A percentile compares a stretch with the other conserved stretches of the same genome.
phyloP scores from a whole-genome alignment of 192 early-diverging fungal species.

The Rhizophagus clarus region DNA sequence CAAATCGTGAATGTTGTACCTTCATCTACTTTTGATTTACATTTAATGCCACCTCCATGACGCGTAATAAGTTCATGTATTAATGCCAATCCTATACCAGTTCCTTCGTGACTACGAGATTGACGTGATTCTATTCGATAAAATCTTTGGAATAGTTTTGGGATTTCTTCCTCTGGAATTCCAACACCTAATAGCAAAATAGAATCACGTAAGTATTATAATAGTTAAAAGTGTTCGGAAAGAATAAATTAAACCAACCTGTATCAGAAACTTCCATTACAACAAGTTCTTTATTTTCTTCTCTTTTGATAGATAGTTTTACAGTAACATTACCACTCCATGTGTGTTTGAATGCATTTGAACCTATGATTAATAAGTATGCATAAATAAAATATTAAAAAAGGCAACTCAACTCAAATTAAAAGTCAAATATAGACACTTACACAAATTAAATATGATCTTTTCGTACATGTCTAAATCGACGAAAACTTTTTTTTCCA shows the following conservation, averaged over 20 bases:
- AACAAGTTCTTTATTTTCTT: conserved; percentile 39
- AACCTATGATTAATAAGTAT: conserved; percentile 6
- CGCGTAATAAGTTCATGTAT: conserved; percentile 56
- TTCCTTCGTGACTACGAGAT: conserved; percentile 58
- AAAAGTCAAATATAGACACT: not conserved
- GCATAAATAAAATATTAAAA: no score
- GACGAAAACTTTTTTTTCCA: conserved; percentile 39
- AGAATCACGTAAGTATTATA: not conserved
- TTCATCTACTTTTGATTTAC: conserved; percentile 41
- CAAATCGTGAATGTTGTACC: conserved; percentile 53
- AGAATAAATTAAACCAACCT: not conserved
- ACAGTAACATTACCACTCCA: conserved; percentile 48
- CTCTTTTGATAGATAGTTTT: conserved; percentile 46
- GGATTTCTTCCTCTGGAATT: conserved; percentile 51
- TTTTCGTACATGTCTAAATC: conserved; percentile 66
- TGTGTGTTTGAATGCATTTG: conserved; percentile 53
- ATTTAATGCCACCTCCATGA: conserved; percentile 50
- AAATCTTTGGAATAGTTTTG: conserved; percentile 58
- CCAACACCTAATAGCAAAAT: conserved; percentile 42
- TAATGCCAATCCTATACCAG: conserved; percentile 60
- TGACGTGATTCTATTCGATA: conserved; percentile 55
- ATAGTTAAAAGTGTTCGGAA: no score
- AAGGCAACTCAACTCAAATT: not conserved
- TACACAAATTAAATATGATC: conserved; percentile 60
- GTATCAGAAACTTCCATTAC: conserved; percentile 40